A percentile compares a stretch with the other conserved stretches of the same genome.
Evolutionary conservation across 768 basidiomycete species (phyloP).

Genomic region (Termitomyces bulborhizus): DNA sequence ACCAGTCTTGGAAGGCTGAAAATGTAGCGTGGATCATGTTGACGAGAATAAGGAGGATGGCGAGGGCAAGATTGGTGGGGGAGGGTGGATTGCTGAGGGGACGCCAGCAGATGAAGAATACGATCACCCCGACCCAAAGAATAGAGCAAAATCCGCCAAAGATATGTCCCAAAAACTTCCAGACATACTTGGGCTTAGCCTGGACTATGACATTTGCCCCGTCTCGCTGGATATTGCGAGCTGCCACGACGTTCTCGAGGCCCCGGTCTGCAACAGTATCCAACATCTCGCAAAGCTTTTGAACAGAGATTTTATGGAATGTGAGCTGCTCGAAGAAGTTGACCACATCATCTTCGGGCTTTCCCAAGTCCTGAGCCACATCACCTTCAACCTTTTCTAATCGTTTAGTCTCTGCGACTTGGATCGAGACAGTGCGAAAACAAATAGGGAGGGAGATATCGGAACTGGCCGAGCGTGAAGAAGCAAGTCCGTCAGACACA

Average conservation of each 20-base stretch:
- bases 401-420: constrained; percentile 3
- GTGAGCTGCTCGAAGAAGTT: constrained; percentile 4
- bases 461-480: not conserved
- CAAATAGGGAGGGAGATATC: constrained; percentile 4
- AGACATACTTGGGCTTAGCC: constrained; percentile 2
- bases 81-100: constrained; percentile 10
- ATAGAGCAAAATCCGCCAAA: constrained; percentile 12
- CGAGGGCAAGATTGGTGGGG: constrained; percentile 11
- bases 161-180: constrained; percentile 1
- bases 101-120: constrained; percentile 12
- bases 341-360: not conserved
- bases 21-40: constrained; percentile 7
- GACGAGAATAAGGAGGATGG: constrained; percentile 8
- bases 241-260: not conserved
- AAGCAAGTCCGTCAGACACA: not conserved
- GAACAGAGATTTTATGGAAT: constrained; percentile 4
- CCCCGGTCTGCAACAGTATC: constrained; percentile 3
- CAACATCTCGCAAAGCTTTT: constrained; percentile 1
- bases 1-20: constrained; percentile 11
- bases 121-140: constrained; percentile 10
- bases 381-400: not conserved
- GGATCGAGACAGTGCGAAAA: constrained; percentile 11
- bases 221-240: constrained; percentile 6
- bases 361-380: not conserved
- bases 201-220: constrained; percentile 8